Evolutionary conservation across 768 basidiomycete genomes (phyloP), one percentile per base, ranked within the genome.

Genomic region (Hygrocybe coccinea): DNA sequence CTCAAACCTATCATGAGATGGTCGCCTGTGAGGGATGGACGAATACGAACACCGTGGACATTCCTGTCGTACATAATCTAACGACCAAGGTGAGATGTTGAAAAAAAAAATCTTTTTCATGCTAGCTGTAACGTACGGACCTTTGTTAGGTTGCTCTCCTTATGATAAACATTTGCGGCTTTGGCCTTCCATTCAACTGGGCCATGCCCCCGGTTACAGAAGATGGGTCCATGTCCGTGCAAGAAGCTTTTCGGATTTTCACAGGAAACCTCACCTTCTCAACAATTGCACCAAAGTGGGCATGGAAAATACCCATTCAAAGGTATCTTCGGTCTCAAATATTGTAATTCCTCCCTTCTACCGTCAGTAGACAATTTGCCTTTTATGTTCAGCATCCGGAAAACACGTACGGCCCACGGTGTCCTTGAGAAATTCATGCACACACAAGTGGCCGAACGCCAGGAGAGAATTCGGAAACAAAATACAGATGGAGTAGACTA

Each of bases 131-230:
- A 25, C 19, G 22, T 12, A n/a, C n/a, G n/a, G n/a, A n/a, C n/a
- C 19, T 57, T 3, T 14, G 39, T 4, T 37, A 79, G 78, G 55
- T 77, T 12, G 73, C 78, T 4, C 68, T 79, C 10, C 58, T 79
- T 14, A 63, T 78, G 12, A 70, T 81, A 21, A 74, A 71, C 10
- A 72, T 65, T 60, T 79, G 78, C 53, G 78, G 75, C 1, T 79
- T 79, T 48, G 79, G 79, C 3, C 72, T 79, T 38, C 62, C 69
- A 0, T 74, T 77, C 49, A 67, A 66, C 33, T 79, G 77, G 78
- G 9, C 37, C n/a, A n/a, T 9, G n/a, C n/a, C n/a, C n/a, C n/a
- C n/a, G n/a, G 37, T n/a, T 9, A 38, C 37, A 9, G 37, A 38
- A n/a, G n/a, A 38, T n/a, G 37, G 37, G 10, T 38, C 37, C 37